Evolutionary conservation across 2,329 filamentous ascomycete genomes (phyloP), one percentile per base, ranked within the genome.

Genomic region (Aureobasidium uvarum): DNA sequence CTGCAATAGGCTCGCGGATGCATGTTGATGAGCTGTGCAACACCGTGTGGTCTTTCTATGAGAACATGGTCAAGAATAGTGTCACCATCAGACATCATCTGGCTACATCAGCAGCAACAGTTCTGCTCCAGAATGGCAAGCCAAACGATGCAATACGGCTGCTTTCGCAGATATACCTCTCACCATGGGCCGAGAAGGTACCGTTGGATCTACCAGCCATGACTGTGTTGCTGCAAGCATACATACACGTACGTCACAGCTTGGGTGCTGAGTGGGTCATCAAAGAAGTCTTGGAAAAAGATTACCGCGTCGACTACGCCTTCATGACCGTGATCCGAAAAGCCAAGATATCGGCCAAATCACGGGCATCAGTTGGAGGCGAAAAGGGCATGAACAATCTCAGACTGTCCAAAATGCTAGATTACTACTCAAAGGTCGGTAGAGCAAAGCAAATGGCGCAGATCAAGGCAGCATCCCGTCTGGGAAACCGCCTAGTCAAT

Each of bases 141-240:
- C 55, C 75, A 11, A 58, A 68, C 14, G 56, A 69, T 45, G 74
- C 70, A 5, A 63, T 77, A 36, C 68, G 71, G 33, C 63, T 77
- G 3, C 70, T 77, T 20, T 67, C 67, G 25, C 68, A 66, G 14
- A 70, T 77, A 23, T 70, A 67, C 54, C 46, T 67, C 1, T 73
- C 72, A 3, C 52, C 69, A 8, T 73, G 69, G 69, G 67, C 67
- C 14, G 20, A 65, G 1, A 33, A 69, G 28, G 62, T 65, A 11
- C 69, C 70, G 1, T 64, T 75, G 23, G 70, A 74, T 56, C 72
- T 74, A 50, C 70, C 67, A 10, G 70, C 71, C 38, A 71, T 76
- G 70, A 72, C 71, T 2, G 71, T 76, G 18, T 73, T 71, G 45
- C 48, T 77, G 18, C 68, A 73, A 54, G 74, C 70, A 38, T 75